These are phyloP conservation scores for Fusarium illudens DNA, from an alignment of 2,329 filamentous ascomycete genomes.

Conservation along the genomic window DNA sequence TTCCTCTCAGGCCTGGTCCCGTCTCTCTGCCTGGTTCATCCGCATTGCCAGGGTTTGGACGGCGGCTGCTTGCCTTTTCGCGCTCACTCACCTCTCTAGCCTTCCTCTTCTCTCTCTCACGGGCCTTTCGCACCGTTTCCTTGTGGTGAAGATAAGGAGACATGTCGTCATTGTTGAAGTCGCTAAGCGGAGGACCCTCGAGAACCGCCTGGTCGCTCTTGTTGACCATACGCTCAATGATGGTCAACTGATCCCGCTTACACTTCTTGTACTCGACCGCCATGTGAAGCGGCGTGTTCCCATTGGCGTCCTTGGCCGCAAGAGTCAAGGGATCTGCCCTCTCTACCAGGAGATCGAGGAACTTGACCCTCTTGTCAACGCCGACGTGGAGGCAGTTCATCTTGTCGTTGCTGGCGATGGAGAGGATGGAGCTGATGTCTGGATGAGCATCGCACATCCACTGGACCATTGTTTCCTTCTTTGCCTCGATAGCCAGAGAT, in stretches of 20 bases:
- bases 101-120: neutral
- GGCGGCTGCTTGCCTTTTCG: neutral
- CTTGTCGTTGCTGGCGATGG: neutral
- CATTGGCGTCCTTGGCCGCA: constrained; percentile 17
- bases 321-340: constrained; percentile 17
- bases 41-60: neutral
- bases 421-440: neutral
- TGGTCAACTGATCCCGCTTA: constrained; percentile 26
- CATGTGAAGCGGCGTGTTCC: constrained; percentile 36
- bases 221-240: constrained; percentile 25
- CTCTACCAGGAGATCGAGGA: constrained; percentile 24
- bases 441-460: constrained; percentile 13
- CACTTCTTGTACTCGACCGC: constrained; percentile 36
- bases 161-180: constrained; percentile 25
- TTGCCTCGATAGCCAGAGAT: neutral
- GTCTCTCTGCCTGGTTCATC: neutral
- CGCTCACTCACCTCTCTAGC: neutral
- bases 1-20: neutral
- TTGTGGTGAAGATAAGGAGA: constrained; percentile 31
- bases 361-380: constrained; percentile 28
- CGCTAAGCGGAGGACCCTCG: neutral
- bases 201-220: constrained; percentile 24
- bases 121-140: constrained; percentile 5
- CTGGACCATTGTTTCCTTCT: constrained; percentile 1
- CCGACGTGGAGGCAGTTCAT: constrained; percentile 10